Conservation (phyloP, 768 basidiomycete genomes). For the Artomyces pyxidatus region DNA sequence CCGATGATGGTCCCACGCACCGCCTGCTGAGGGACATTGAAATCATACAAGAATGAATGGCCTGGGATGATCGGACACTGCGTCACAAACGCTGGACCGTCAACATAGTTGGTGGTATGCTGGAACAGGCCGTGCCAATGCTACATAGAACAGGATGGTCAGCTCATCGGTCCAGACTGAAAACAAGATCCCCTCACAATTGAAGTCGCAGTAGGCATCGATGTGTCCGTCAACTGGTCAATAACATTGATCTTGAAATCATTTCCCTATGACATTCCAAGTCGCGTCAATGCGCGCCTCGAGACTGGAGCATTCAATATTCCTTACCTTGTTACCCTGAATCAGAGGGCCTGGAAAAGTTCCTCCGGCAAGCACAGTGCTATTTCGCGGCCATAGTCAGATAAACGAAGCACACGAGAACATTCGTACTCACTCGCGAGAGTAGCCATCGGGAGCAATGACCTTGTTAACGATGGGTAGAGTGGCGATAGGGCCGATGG, state of each 20-base stretch:
- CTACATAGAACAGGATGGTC: constrained; percentile 3
- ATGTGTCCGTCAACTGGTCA: not conserved
- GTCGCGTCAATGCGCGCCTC: too few relatives aligned
- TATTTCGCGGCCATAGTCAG: not conserved
- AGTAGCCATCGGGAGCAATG: not conserved
- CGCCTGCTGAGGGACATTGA: constrained; percentile 8
- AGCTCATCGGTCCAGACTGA: too few relatives aligned
- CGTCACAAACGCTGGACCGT: constrained; percentile 13
- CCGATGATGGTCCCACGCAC: not conserved
- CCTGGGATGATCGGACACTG: constrained; percentile 18
- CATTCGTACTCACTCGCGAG: not conserved
- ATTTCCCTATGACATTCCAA: too few relatives aligned
- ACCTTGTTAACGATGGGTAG: not conserved
- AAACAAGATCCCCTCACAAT: not conserved
- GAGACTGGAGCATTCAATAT: too few relatives aligned
- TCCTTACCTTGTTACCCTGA: not conserved
- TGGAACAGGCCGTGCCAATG: constrained; percentile 21
- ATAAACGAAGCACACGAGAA: not conserved
- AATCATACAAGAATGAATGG: constrained; percentile 9
- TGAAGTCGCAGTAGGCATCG: constrained; percentile 8
- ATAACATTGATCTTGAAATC: constrained; percentile 1
- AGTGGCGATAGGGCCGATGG: not conserved
- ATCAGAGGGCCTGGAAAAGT: not conserved
- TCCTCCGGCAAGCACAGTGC: not conserved
- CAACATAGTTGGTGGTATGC: constrained; percentile 8